phyloP scores from a whole-genome alignment of 228 moss, liverwort and hornwort species.

The Sphagnum fallax region DNA sequence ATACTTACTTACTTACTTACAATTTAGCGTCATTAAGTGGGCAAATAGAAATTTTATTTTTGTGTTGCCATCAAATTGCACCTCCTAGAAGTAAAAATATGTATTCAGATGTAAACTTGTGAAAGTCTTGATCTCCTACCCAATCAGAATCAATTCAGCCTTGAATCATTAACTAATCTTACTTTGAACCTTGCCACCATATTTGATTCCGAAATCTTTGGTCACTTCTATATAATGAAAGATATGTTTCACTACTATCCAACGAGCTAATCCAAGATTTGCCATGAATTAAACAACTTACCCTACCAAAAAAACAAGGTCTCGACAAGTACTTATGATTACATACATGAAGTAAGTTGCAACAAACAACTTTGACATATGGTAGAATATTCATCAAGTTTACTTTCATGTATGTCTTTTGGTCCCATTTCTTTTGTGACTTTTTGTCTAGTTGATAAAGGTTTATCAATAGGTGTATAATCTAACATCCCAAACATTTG shows the following conservation, averaged over 20 bases:
- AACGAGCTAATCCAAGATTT: not conserved
- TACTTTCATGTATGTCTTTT: not conserved
- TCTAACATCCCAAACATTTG: not conserved
- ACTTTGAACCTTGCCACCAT: not conserved
- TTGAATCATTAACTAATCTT: not conserved
- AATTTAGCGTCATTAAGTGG: no score
- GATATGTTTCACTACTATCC: not conserved
- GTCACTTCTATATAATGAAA: not conserved
- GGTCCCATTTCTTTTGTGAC: not conserved
- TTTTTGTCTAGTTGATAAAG: not conserved
- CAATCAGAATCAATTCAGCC: not conserved
- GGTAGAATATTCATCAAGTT: not conserved
- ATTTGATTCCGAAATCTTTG: not conserved
- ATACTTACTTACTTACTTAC: no score
- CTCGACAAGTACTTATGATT: no score
- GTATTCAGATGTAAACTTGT: not conserved
- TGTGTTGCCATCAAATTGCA: not conserved
- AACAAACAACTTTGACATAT: no score
- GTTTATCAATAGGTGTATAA: not conserved
- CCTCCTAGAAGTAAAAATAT: not conserved
- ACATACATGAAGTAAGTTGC: no score
- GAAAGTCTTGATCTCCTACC: not conserved
- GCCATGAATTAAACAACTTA: not conserved
- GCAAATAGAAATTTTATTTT: not conserved
- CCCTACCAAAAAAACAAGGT: not conserved